phyloP scores from a whole-genome alignment of 176 grass and related monocot genomes.

The Oropetium thomaeum region DNA sequence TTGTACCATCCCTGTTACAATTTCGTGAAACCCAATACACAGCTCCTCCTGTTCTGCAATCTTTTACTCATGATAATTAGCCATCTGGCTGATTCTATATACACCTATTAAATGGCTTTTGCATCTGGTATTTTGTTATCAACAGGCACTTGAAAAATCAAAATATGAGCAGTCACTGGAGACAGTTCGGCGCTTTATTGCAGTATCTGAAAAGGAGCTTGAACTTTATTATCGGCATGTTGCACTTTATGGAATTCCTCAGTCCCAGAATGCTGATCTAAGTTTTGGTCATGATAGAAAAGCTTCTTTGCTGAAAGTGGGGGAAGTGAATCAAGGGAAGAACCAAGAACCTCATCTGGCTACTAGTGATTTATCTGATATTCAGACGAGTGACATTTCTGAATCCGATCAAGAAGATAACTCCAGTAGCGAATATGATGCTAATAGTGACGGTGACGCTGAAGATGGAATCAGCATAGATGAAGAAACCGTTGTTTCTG shows the following conservation, averaged over 20 bases:
- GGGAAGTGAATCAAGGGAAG: conserved; percentile 8
- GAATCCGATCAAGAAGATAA: conserved; percentile 30
- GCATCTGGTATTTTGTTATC: conserved; percentile 20
- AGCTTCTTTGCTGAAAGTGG: conserved; percentile 14
- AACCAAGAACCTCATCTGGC: conserved; percentile 9
- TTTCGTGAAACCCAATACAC: not conserved
- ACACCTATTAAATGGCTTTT: conserved; percentile 9
- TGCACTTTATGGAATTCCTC: conserved; percentile 74
- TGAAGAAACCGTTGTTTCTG: conserved; percentile 21
- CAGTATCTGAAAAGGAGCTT: conserved; percentile 75
- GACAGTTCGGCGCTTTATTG: conserved; percentile 72
- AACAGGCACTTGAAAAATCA: conserved; percentile 97
- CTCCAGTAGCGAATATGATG: conserved; percentile 36
- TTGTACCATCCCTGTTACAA: not conserved
- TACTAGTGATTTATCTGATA: conserved; percentile 30
- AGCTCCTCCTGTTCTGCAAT: not conserved
- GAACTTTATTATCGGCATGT: conserved; percentile 78
- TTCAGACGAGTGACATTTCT: not conserved
- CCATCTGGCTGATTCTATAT: not conserved
- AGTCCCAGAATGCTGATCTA: conserved; percentile 45
- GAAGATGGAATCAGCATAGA: conserved; percentile 14
- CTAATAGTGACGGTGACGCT: conserved; percentile 11
- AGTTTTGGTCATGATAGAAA: conserved; percentile 41
- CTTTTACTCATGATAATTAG: conserved; percentile 8
- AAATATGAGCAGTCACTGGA: conserved; percentile 92